A percentile compares a stretch with the other conserved stretches of the same genome.
Evolutionary conservation across 83 land plant genomes (phyloP).

Genomic region (Larix sibirica): DNA sequence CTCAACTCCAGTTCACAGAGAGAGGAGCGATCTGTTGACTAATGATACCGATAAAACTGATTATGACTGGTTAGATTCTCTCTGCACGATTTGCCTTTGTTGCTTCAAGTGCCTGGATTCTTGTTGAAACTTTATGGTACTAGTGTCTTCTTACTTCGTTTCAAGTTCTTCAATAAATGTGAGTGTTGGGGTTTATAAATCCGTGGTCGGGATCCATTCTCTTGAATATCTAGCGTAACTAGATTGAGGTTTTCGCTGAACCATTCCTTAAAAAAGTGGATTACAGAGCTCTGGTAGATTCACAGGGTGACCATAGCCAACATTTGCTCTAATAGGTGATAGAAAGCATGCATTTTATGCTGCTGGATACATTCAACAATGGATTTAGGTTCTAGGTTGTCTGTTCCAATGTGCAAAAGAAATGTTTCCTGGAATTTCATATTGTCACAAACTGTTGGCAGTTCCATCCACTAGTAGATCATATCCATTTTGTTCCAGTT

Average conservation of each 20-base stretch:
- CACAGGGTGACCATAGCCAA: neutral
- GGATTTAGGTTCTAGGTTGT: neutral
- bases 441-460: too few relatives aligned
- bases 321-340: neutral
- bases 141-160: neutral
- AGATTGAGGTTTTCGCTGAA: neutral
- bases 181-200: neutral
- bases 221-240: neutral
- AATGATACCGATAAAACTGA: slow-evolving; percentile 71
- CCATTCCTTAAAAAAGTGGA: neutral
- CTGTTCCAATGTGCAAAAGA: neutral
- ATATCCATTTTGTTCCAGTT: neutral
- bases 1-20: slow-evolving; percentile 51
- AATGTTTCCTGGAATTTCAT: neutral
- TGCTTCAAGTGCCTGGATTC: neutral
- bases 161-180: neutral
- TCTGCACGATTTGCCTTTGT: neutral
- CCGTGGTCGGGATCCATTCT: neutral
- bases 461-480: neutral
- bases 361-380: neutral
- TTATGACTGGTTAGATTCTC: slow-evolving; percentile 61
- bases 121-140: neutral
- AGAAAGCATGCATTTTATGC: neutral
- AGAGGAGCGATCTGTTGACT: slow-evolving; percentile 57
- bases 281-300: neutral